A percentile compares a stretch with the other conserved stretches of the same genome.
Conservation (phyloP, 1,139 yeast species). For the Geotrichum phurueaensis region DNA sequence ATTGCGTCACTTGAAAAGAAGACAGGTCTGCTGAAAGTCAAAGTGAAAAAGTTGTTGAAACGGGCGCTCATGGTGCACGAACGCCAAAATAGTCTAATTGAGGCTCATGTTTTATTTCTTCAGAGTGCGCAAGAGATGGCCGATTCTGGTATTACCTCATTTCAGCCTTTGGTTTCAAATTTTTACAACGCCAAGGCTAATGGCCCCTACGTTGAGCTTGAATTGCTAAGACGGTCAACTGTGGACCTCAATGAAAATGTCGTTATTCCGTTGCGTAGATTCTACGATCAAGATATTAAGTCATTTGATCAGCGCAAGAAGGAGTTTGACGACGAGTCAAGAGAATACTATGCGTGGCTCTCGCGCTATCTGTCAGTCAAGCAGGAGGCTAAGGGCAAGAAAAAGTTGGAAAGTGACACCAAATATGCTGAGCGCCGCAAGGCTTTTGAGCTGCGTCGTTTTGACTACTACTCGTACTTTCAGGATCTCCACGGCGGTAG, state of each 20-base stretch:
- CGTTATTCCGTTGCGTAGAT: constrained; percentile 38
- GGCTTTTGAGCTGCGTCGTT: constrained; percentile 60
- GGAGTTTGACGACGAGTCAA: constrained; percentile 64
- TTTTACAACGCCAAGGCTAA: constrained; percentile 27
- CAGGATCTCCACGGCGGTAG: constrained; percentile 53
- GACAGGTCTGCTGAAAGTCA: constrained; percentile 45
- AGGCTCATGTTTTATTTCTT: constrained; percentile 34
- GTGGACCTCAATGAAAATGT: constrained; percentile 31
- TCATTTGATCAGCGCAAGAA: constrained; percentile 42
- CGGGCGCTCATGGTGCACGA: constrained; percentile 36
- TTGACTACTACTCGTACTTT: constrained; percentile 64
- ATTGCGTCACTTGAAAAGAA: constrained; percentile 50
- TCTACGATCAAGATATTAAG: constrained; percentile 41
- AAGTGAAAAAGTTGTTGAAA: constrained; percentile 40
- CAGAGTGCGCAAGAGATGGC: constrained; percentile 29
- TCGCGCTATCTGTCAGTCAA: constrained; percentile 63
- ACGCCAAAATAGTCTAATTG: constrained; percentile 34
- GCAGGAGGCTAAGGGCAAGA: constrained; percentile 40
- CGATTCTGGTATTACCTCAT: constrained; percentile 32
- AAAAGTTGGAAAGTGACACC: constrained; percentile 45
- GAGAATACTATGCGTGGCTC: constrained; percentile 70
- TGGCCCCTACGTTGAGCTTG: constrained; percentile 24
- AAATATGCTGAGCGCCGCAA: constrained; percentile 56
- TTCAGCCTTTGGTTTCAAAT: constrained; percentile 32
- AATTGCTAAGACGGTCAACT: constrained; percentile 23